phyloP scores from a whole-genome alignment of 768 basidiomycete species.

The Kwoniella shandongensis region DNA sequence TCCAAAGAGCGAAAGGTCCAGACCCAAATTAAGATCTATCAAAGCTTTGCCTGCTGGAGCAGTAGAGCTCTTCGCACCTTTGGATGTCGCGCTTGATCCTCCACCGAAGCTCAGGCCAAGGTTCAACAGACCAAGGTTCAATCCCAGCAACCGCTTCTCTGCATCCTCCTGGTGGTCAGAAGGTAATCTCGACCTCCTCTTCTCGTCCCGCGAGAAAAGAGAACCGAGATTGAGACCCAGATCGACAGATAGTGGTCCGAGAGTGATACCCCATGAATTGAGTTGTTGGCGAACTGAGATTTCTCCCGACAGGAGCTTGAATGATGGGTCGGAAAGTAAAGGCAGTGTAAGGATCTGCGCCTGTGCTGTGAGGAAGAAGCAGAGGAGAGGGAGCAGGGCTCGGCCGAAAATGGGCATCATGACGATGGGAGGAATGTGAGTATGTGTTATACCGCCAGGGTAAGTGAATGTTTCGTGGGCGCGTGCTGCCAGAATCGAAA shows the following conservation, averaged over 20 bases:
- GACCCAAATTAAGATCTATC: constrained; percentile 10
- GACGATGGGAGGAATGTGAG: neutral
- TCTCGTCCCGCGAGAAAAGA: constrained; percentile 4
- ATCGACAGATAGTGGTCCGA: constrained; percentile 13
- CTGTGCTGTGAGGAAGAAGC: neutral
- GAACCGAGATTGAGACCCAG: constrained; percentile 9
- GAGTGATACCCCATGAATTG: constrained; percentile 23
- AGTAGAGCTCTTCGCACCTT: neutral
- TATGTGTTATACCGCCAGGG: no score
- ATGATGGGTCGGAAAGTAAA: constrained; percentile 11
- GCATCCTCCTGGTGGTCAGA: neutral
- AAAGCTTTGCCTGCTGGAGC: constrained; percentile 7
- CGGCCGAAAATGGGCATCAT: no score
- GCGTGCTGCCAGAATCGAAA: no score
- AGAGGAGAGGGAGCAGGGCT: no score
- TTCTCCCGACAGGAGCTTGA: constrained; percentile 19
- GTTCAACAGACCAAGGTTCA: constrained; percentile 11
- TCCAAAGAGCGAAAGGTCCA: constrained; percentile 9
- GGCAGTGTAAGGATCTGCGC: constrained; percentile 14
- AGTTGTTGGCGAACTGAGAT: constrained; percentile 19
- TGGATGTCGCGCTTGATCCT: neutral
- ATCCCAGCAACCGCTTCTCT: constrained; percentile 14
- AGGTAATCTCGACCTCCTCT: constrained; percentile 11
- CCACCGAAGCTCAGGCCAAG: constrained; percentile 9
- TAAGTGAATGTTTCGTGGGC: no score